Percentiles rank a stretch among this genome's conserved stretches.
These are phyloP conservation scores for Kazachstania sp. DNA, from an alignment of 1,139 yeast genomes.

Conservation along the genomic window DNA sequence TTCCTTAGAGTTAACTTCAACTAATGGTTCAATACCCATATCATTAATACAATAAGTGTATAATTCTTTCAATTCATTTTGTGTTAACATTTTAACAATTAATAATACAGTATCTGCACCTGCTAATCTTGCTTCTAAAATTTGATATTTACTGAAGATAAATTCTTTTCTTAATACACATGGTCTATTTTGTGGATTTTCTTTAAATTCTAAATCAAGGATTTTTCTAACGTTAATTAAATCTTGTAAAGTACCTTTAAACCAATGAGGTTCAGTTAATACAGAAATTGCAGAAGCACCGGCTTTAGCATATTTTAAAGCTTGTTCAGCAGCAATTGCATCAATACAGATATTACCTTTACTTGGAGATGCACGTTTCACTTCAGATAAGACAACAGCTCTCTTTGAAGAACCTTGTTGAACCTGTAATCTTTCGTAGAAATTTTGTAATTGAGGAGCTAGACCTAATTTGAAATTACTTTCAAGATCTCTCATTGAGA, in stretches of 20 bases:
- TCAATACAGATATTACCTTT: slow-evolving; percentile 76
- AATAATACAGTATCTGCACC: slow-evolving; percentile 92
- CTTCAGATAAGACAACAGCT: slow-evolving; percentile 73
- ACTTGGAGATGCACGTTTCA: slow-evolving; percentile 97
- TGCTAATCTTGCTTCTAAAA: slow-evolving; percentile 81
- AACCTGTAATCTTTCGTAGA: slow-evolving; percentile 48
- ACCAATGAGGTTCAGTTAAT: slow-evolving; percentile 94
- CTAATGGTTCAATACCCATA: slow-evolving; percentile 87
- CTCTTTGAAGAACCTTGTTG: slow-evolving; percentile 19
- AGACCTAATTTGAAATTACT: slow-evolving; percentile 50
- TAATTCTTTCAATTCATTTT: slow-evolving; percentile 45
- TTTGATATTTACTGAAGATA: slow-evolving; percentile 78
- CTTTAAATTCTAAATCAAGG: slow-evolving; percentile 31
- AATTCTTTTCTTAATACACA: slow-evolving; percentile 89
- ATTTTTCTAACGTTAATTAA: slow-evolving; percentile 56
- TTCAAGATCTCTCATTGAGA: slow-evolving; percentile 56
- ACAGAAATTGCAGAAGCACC: slow-evolving; percentile 91
- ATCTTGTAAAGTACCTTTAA: slow-evolving; percentile 84
- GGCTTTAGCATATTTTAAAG: slow-evolving; percentile 61
- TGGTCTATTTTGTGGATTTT: slow-evolving; percentile 52
- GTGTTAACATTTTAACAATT: slow-evolving; percentile 84
- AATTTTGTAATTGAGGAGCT: slow-evolving; percentile 69
- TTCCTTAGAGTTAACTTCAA: slow-evolving; percentile 76
- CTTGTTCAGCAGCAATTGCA: slow-evolving; percentile 82
- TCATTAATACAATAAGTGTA: slow-evolving; percentile 56